Conservation (phyloP, 2,329 filamentous ascomycete genomes). For the Aspergillus jensenii region DNA sequence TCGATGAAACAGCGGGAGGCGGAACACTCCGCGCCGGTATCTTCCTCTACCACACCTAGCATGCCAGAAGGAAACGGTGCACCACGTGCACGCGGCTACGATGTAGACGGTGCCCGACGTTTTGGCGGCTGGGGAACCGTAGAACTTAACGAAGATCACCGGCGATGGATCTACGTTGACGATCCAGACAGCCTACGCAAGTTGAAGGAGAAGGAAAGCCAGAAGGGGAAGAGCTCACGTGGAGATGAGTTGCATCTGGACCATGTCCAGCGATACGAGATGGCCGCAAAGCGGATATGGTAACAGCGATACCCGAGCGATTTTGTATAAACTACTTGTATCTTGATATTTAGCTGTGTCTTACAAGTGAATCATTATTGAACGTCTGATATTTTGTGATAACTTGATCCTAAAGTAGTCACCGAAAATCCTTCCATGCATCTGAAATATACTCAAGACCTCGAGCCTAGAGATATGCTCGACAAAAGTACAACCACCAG, state of each 20-base stretch:
- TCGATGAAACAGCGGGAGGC: conserved; percentile 72
- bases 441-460: too few species aligned
- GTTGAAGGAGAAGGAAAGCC: conserved; percentile 61
- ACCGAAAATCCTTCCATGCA: too few species aligned
- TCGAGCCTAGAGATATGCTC: too few species aligned
- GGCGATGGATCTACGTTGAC: conserved; percentile 82
- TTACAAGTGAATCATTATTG: background rate
- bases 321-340: background rate
- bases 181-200: conserved; percentile 70
- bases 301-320: conserved; percentile 38
- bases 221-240: conserved; percentile 58
- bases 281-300: conserved; percentile 98
- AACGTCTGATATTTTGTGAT: background rate
- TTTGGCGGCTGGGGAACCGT: conserved; percentile 81
- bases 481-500: too few species aligned
- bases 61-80: conserved; percentile 18
- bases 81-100: conserved; percentile 43
- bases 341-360: background rate
- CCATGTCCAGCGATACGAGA: conserved; percentile 78
- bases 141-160: conserved; percentile 84
- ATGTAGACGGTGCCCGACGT: conserved; percentile 71
- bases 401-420: too few species aligned
- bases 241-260: conserved; percentile 61
- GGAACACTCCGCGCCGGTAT: conserved; percentile 14
- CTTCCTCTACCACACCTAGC: conserved; percentile 1